Evolutionary conservation across 2,329 filamentous ascomycete species (phyloP).

Genomic region (Cytospora schulzeri): DNA sequence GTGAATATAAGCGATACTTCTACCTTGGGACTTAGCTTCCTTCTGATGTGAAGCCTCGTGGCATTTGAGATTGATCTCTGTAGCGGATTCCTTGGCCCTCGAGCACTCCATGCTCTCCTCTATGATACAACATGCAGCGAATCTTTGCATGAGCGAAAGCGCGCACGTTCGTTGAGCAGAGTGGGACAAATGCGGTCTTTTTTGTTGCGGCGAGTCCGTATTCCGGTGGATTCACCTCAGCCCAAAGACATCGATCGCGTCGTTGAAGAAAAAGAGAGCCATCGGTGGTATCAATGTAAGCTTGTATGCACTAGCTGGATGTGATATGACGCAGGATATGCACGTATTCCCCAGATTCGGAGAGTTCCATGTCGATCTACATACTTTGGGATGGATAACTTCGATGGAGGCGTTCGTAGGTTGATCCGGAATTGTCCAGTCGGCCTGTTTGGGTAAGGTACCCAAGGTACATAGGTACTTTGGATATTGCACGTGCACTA

Average conservation of each 20-base stretch:
- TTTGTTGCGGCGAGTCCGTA: not conserved
- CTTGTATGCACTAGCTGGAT: no score
- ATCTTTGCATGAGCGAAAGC: not conserved
- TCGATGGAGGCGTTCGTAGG: not conserved
- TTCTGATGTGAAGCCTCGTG: not conserved
- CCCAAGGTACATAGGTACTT: no score
- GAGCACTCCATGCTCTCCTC: no score
- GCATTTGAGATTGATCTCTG: no score
- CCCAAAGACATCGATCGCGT: not conserved
- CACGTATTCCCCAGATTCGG: not conserved
- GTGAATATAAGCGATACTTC: not conserved
- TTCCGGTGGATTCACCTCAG: not conserved
- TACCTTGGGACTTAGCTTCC: not conserved
- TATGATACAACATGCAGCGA: not conserved
- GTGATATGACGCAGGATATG: not conserved
- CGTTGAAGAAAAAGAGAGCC: not conserved
- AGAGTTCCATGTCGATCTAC: not conserved
- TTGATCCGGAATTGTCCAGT: not conserved
- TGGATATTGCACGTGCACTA: not conserved
- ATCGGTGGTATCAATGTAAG: not conserved
- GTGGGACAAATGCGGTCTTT: not conserved
- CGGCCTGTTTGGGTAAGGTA: not conserved
- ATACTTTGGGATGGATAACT: not conserved
- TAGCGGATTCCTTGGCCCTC: no score
- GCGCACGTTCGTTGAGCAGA: not conserved